phyloP scores from a whole-genome alignment of 176 grass and related monocot genomes.

The Chloris gayana region DNA sequence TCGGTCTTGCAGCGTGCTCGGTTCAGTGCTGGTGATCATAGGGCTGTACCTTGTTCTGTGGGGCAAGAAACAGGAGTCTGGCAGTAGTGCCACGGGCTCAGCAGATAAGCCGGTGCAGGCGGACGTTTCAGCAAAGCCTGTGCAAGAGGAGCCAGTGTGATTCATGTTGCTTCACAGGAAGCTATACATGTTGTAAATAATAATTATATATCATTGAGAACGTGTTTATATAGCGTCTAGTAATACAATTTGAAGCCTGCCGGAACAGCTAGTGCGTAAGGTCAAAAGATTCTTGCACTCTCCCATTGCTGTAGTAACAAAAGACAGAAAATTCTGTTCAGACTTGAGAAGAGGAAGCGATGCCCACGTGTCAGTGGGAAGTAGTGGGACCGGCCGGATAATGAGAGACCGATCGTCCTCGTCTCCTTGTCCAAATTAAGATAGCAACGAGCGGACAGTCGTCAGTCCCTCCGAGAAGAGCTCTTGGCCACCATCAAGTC shows the following conservation, averaged over 20 bases:
- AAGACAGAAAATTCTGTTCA: not conserved
- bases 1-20: constrained; percentile 63
- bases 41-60: constrained; percentile 87
- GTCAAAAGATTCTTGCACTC: too few species aligned
- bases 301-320: not conserved
- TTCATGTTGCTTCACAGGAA: not conserved
- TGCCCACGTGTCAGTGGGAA: not conserved
- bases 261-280: too few species aligned
- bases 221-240: not conserved
- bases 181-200: not conserved
- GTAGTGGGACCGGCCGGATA: too few species aligned
- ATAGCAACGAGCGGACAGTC: not conserved
- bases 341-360: not conserved
- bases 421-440: not conserved
- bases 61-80: constrained; percentile 77
- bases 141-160: constrained; percentile 39
- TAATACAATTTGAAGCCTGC: not conserved
- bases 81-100: not conserved
- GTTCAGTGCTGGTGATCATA: constrained; percentile 63
- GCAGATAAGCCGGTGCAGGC: constrained; percentile 27
- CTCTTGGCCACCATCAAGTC: too few species aligned
- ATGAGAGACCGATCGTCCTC: too few species aligned
- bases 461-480: too few species aligned
- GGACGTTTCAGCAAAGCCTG: too few species aligned
- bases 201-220: not conserved